Conservation (phyloP, 179 eudicot genomes). For the Pouteria campechiana region DNA sequence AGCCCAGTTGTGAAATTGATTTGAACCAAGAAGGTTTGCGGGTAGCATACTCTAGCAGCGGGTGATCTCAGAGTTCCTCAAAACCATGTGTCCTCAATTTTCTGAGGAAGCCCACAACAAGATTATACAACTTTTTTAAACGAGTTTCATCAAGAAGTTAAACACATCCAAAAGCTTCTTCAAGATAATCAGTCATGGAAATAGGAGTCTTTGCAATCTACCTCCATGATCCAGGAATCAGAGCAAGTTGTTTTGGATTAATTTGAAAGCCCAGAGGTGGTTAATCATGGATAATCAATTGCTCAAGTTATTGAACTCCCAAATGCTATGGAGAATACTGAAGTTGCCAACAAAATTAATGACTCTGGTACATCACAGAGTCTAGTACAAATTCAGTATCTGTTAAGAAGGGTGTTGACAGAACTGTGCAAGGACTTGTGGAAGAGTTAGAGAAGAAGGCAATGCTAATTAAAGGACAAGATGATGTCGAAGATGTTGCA, state of each 20-base stretch:
- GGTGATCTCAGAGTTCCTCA: too few relatives aligned
- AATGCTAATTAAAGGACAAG: constrained; percentile 88
- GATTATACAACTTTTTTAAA: too few relatives aligned
- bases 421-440: constrained; percentile 67
- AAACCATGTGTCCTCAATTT: too few relatives aligned
- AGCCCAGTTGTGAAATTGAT: too few relatives aligned
- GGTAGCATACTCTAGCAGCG: too few relatives aligned
- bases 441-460: constrained; percentile 79
- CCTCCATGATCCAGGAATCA: too few relatives aligned
- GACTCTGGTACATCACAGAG: constrained; percentile 89
- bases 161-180: too few relatives aligned
- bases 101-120: too few relatives aligned
- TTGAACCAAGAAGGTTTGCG: too few relatives aligned
- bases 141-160: too few relatives aligned
- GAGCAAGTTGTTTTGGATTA: constrained; percentile 97
- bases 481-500: constrained; percentile 92
- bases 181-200: too few relatives aligned
- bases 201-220: too few relatives aligned
- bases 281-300: constrained; percentile 93
- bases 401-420: constrained; percentile 84
- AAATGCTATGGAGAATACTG: constrained; percentile 98
- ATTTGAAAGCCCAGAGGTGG: constrained; percentile 83
- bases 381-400: constrained; percentile 97
- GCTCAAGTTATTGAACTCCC: constrained; percentile 93
- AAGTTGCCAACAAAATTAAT: constrained; percentile 97